Percentiles rank a stretch among this genome's conserved stretches.
These are phyloP conservation scores for Calonectria naviculata DNA, from an alignment of 2,329 filamentous ascomycete genomes.

Conservation along the genomic window DNA sequence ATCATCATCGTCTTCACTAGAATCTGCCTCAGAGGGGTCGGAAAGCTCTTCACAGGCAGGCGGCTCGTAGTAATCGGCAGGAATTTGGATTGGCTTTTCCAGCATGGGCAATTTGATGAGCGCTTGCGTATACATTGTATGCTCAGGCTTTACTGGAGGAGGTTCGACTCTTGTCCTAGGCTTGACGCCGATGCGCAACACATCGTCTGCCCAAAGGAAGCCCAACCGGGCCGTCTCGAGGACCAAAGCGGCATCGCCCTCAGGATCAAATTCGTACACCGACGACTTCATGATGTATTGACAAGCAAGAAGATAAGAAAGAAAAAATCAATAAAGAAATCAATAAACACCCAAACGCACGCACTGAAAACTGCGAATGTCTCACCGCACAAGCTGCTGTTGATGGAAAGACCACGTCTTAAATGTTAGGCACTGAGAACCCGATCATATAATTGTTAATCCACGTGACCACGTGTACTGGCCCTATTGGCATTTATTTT, in stretches of 20 bases:
- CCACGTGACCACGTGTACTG: neutral
- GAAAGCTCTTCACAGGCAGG: neutral
- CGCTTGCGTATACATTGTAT: neutral
- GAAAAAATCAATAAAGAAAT: neutral
- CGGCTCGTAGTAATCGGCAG: neutral
- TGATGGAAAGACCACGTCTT: neutral
- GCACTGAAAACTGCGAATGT: neutral
- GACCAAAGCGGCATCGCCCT: neutral
- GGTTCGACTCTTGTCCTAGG: neutral
- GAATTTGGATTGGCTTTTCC: neutral
- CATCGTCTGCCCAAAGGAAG: neutral
- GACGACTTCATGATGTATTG: neutral
- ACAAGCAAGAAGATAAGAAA: neutral
- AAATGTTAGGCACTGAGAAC: conserved; percentile 1
- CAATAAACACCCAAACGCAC: neutral
- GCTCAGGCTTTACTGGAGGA: neutral
- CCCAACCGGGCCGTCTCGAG: neutral
- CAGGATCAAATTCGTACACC: neutral
- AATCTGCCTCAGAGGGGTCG: neutral
- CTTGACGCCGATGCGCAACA: neutral
- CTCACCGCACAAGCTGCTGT: neutral
- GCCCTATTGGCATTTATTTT: neutral
- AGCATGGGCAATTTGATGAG: neutral
- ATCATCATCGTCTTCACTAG: neutral
- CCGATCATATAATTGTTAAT: neutral